phyloP scores from a whole-genome alignment of 768 basidiomycete genomes.

The Leccinellum albellum region DNA sequence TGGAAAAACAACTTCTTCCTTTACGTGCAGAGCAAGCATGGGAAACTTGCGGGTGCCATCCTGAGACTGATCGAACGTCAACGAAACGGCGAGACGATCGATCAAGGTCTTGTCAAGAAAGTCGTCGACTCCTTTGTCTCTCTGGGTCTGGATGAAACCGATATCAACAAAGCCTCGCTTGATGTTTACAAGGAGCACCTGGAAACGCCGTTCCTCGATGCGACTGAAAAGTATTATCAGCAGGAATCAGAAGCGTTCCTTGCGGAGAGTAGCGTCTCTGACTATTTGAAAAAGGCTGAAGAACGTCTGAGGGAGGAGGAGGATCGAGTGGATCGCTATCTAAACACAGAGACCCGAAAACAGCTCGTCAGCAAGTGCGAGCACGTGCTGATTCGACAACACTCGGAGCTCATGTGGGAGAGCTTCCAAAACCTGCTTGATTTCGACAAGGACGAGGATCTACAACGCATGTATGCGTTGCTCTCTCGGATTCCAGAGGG shows the following conservation, averaged over 20 bases:
- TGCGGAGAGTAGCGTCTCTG: conserved; percentile 82
- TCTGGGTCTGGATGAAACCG: conserved; percentile 87
- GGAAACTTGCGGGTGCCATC: conserved; percentile 83
- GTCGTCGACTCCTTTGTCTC: conserved; percentile 95
- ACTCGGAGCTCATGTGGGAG: conserved; percentile 83
- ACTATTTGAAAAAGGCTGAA: conserved; percentile 94
- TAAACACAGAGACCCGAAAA: conserved; percentile 86
- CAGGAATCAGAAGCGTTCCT: conserved; percentile 90
- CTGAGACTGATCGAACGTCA: conserved; percentile 89
- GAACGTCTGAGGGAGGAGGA: conserved; percentile 91
- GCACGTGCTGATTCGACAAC: conserved; percentile 84
- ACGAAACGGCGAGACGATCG: conserved; percentile 90
- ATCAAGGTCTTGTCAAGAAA: conserved; percentile 89
- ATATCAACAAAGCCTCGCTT: conserved; percentile 88
- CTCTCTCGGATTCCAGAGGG: conserved; percentile 88
- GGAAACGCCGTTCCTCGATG: conserved; percentile 81
- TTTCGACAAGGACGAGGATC: conserved; percentile 90
- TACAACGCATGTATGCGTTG: conserved; percentile 93
- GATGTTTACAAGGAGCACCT: conserved; percentile 93
- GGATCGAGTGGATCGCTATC: conserved; percentile 89
- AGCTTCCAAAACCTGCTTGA: conserved; percentile 88
- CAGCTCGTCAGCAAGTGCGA: conserved; percentile 81
- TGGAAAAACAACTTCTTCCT: conserved; percentile 93
- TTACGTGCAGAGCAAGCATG: conserved; percentile 76
- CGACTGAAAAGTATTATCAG: conserved; percentile 89